Evolutionary conservation across 2,329 filamentous ascomycete species (phyloP).

Genomic region (Elsinoe necatrix): DNA sequence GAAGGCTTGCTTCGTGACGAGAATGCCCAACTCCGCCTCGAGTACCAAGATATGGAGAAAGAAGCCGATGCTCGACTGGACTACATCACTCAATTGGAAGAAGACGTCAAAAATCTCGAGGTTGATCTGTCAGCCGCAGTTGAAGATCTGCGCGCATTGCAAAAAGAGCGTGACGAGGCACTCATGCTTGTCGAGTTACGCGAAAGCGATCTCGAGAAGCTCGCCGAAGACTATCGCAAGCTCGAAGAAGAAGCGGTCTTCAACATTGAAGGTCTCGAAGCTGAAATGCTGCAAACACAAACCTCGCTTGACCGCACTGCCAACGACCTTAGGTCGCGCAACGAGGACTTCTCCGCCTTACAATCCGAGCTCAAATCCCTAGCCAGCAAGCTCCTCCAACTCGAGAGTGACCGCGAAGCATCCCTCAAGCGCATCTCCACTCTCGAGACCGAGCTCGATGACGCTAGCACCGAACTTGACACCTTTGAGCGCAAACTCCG

Average conservation of each 20-base stretch:
- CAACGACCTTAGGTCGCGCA: constrained; percentile 63
- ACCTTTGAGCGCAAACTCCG: constrained; percentile 73
- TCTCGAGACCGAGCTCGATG: constrained; percentile 71
- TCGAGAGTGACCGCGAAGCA: constrained; percentile 81
- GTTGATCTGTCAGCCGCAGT: constrained; percentile 72
- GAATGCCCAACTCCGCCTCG: constrained; percentile 74
- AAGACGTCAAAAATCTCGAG: constrained; percentile 60
- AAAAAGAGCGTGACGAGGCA: constrained; percentile 79
- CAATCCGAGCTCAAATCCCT: constrained; percentile 90
- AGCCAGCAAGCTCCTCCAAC: constrained; percentile 72
- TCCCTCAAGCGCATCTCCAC: constrained; percentile 72
- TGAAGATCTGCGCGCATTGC: constrained; percentile 69
- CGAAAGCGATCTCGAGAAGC: constrained; percentile 48
- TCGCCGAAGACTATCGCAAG: constrained; percentile 43
- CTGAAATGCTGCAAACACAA: constrained; percentile 51
- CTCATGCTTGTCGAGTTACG: constrained; percentile 62
- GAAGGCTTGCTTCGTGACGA: constrained; percentile 78
- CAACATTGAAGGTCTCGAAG: constrained; percentile 44
- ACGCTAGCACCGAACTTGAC: constrained; percentile 80
- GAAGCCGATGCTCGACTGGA: constrained; percentile 72
- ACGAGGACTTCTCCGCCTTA: constrained; percentile 82
- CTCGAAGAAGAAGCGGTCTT: constrained; percentile 51
- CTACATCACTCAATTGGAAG: constrained; percentile 67
- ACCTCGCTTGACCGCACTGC: constrained; percentile 63
- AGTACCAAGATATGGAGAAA: constrained; percentile 79